Evolutionary conservation across 192 early-diverging fungal genomes (phyloP), one percentile per base, ranked within the genome.

Genomic region (Coemansia reversa): DNA sequence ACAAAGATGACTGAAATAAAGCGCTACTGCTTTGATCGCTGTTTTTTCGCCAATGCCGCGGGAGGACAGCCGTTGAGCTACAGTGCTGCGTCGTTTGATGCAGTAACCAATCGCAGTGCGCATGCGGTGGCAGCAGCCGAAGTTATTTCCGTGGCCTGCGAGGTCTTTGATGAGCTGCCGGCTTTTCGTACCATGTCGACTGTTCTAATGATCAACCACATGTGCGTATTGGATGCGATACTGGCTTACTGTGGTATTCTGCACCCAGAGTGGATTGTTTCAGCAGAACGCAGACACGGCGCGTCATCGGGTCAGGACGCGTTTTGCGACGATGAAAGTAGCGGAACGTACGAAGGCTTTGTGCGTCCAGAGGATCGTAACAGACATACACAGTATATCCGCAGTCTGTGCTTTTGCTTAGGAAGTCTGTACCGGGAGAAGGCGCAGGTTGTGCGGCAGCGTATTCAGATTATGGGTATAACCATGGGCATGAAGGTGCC

Each of bases 71-170:
- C 95, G 0, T 74, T 88, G 35, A 74, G 83, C 14, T 83, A 91
- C 3, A 64, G 85, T 25, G 94, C 94, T 63, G 93, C 88, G 48
- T 92, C 95, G 57, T 97, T 97, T 82, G 96, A 98, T 65, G 92
- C 95, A 49, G 90, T 96, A 5, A 88, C 87, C 39, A 55, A 86
- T 78, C 12, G 65, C 72, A 55, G 76, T 67, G 47, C 84, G 66
- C 57, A 91, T 89, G 87, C 74, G 3, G 84, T 93, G 42, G 86
- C 92, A 0, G 95, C 95, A 32, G 94, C 94, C 3, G 96, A 98
- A 72, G 84, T 94, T 1, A 72, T 97, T n/a, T 89, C 90, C 25
- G 87, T 93, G 1, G 89, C 90, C 6, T 87, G 87, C 51, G 88
- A 92, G 77, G 73, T 91, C 4, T 63, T 91, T 52, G 84, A 87